Evolutionary conservation across 2,329 filamentous ascomycete genomes (phyloP).

Genomic region (Sclerotinia subarctica): DNA sequence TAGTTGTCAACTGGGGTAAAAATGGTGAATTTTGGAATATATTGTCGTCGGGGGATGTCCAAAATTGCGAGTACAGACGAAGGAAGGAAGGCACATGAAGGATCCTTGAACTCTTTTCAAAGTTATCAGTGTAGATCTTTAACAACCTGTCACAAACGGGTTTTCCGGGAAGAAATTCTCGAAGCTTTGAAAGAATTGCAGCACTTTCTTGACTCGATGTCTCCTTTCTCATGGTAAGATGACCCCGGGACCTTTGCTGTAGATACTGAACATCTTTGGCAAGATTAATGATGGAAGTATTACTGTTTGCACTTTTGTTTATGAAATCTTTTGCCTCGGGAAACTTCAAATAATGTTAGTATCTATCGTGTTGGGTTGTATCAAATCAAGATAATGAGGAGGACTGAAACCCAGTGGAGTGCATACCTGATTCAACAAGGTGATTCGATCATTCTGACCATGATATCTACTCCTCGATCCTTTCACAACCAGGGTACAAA

Average conservation of each 20-base stretch:
- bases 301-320: conserved; percentile 17
- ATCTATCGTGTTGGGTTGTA: neutral
- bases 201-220: conserved; percentile 13
- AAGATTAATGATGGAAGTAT: conserved; percentile 4
- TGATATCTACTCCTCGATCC: conserved; percentile 18
- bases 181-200: conserved; percentile 8
- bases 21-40: conserved; percentile 18
- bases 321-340: conserved; percentile 16
- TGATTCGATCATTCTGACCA: conserved; percentile 20
- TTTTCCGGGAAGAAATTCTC: conserved; percentile 20
- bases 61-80: conserved; percentile 43
- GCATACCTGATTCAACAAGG: conserved; percentile 12
- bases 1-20: conserved; percentile 22
- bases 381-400: neutral
- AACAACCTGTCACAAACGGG: conserved; percentile 27
- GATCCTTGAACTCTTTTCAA: conserved; percentile 44
- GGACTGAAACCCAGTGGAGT: neutral
- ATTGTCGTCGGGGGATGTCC: conserved; percentile 31
- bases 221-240: conserved; percentile 18
- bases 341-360: conserved; percentile 13
- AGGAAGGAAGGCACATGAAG: conserved; percentile 46
- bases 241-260: conserved; percentile 13
- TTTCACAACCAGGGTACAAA: conserved; percentile 16
- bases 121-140: conserved; percentile 42
- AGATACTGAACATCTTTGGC: conserved; percentile 23